A percentile compares a stretch with the other conserved stretches of the same genome.
phyloP scores from a whole-genome alignment of 2,329 filamentous ascomycete species.

The Plectosphaerella cucumerina region DNA sequence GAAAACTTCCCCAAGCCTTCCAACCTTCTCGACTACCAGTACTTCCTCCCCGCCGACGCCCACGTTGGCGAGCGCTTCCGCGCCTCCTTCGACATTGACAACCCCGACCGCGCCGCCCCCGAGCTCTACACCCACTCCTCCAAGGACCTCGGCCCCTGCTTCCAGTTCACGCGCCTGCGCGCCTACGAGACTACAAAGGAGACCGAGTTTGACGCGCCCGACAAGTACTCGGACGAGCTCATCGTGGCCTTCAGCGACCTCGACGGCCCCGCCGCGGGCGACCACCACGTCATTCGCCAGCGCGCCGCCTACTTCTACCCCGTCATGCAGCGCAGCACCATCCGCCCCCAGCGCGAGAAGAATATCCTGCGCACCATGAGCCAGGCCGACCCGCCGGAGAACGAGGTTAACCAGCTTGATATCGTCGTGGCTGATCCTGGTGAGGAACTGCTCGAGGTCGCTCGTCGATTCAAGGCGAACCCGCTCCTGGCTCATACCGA shows the following conservation, averaged over 20 bases:
- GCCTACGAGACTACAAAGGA: conserved; percentile 62
- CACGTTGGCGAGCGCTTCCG: conserved; percentile 51
- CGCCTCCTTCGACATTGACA: conserved; percentile 54
- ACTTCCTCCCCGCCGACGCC: conserved; percentile 53
- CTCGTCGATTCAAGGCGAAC: conserved; percentile 48
- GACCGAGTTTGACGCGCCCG: conserved; percentile 49
- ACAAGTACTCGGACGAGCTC: conserved; percentile 62
- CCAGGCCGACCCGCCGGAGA: conserved; percentile 39
- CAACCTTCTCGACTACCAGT: conserved; percentile 61
- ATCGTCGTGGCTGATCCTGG: conserved; percentile 51
- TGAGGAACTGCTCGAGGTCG: conserved; percentile 47
- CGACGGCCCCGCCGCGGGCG: conserved; percentile 24
- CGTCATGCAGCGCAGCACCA: conserved; percentile 58
- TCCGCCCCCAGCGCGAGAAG: conserved; percentile 60
- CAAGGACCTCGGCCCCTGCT: conserved; percentile 42
- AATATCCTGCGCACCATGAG: conserved; percentile 54
- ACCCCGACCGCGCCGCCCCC: conserved; percentile 49
- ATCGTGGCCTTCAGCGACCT: conserved; percentile 56
- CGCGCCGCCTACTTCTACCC: conserved; percentile 66
- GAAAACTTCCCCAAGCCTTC: conserved; percentile 50
- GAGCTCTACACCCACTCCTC: conserved; percentile 50
- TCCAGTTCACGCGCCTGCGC: conserved; percentile 58
- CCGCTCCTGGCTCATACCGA: conserved; percentile 23
- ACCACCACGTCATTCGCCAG: conserved; percentile 35
- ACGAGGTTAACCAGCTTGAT: conserved; percentile 52